Evolutionary conservation across 148 eudicot genomes (phyloP).

Genomic region (Drosera capensis): DNA sequence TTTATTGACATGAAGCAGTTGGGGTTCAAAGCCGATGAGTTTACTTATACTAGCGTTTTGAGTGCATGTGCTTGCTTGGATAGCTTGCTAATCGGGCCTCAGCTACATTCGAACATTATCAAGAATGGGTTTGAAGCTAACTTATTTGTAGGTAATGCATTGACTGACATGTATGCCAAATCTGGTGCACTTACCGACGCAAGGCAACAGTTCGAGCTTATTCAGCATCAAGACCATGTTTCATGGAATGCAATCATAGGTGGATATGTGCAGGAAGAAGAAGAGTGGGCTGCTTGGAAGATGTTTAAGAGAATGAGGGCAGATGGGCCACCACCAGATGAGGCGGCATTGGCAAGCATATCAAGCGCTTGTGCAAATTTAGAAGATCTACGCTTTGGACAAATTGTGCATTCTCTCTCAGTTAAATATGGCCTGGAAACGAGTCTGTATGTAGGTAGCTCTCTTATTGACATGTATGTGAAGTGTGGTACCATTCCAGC

Average conservation of each 20-base stretch:
- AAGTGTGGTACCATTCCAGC: slow-evolving; percentile 47
- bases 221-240: slow-evolving; percentile 48
- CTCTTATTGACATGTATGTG: slow-evolving; percentile 88
- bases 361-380: slow-evolving; percentile 64
- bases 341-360: slow-evolving; percentile 73
- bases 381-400: slow-evolving; percentile 34
- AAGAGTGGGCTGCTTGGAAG: slow-evolving; percentile 56
- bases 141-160: slow-evolving; percentile 68
- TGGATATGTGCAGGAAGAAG: slow-evolving; percentile 64
- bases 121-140: slow-evolving; percentile 45
- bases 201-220: slow-evolving; percentile 37
- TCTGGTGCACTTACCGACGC: slow-evolving; percentile 51
- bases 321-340: slow-evolving; percentile 53
- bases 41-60: slow-evolving; percentile 74
- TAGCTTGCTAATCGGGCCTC: slow-evolving; percentile 37
- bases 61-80: slow-evolving; percentile 75
- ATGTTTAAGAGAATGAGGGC: slow-evolving; percentile 55
- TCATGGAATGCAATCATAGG: slow-evolving; percentile 96
- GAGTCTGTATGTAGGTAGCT: slow-evolving; percentile 69
- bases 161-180: slow-evolving; percentile 90
- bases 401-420: slow-evolving; percentile 49
- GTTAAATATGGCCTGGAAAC: slow-evolving; percentile 54
- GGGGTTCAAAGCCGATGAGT: slow-evolving; percentile 60
- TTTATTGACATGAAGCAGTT: slow-evolving; percentile 34
- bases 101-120: slow-evolving; percentile 55